phyloP scores from a whole-genome alignment of 345 rosid genomes.

The Citrus sinensis region DNA sequence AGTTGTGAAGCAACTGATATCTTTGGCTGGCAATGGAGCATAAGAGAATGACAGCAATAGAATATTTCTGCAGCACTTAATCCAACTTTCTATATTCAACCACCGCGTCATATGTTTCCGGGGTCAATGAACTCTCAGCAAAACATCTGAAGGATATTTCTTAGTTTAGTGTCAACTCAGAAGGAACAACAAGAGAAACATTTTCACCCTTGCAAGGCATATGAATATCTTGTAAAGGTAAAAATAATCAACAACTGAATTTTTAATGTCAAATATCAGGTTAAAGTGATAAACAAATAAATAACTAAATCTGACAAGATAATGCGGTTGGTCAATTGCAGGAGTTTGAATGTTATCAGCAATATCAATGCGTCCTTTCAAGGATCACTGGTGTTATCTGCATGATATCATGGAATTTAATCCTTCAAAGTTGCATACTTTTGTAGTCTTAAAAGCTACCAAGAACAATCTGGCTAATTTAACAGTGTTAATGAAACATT shows the following conservation, averaged over 20 bases:
- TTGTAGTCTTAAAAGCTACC: neutral
- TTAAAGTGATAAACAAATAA: neutral
- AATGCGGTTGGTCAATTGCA: neutral
- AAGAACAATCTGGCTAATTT: neutral
- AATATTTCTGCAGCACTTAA: conserved; percentile 5
- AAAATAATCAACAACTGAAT: neutral
- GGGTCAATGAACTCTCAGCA: conserved; percentile 48
- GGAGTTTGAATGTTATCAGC: neutral
- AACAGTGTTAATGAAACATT: neutral
- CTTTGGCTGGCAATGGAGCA: neutral
- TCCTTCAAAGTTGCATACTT: neutral
- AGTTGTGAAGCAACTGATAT: neutral
- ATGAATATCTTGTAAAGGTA: neutral
- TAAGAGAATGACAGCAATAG: neutral
- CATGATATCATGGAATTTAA: neutral
- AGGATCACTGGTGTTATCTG: neutral
- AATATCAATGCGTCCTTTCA: neutral
- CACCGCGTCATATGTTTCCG: conserved; percentile 73
- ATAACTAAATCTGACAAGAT: neutral
- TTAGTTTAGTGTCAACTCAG: neutral
- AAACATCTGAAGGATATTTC: conserved; percentile 44
- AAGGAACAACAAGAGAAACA: neutral
- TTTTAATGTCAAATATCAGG: neutral
- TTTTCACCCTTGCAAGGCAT: neutral
- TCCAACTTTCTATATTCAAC: conserved; percentile 38